Evolutionary conservation across 441 rosid species (phyloP).

Genomic region (Rhodomyrtus psidioides): DNA sequence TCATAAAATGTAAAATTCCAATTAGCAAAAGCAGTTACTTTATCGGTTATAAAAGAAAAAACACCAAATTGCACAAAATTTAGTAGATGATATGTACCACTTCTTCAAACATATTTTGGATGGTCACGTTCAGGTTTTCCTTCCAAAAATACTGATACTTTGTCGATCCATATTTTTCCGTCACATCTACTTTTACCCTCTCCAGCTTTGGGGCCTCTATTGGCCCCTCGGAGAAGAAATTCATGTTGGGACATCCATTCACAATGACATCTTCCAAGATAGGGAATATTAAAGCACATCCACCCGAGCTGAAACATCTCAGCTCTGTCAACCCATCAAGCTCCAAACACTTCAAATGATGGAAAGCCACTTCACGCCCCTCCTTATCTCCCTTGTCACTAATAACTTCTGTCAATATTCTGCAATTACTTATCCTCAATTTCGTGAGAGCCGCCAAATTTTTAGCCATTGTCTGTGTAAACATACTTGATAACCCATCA

Average conservation of each 20-base stretch:
- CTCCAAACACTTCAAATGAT: not conserved
- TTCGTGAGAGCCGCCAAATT: not conserved
- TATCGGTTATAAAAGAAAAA: rapidly evolving
- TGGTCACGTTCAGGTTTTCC: not conserved
- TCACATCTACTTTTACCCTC: too few relatives aligned
- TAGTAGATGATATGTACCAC: rapidly evolving
- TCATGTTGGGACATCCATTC: not conserved
- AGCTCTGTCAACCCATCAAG: not conserved
- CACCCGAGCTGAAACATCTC: not conserved
- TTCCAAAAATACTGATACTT: not conserved
- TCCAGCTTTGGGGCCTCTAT: not conserved
- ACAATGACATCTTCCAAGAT: not conserved
- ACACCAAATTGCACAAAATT: not conserved
- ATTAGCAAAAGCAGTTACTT: not conserved
- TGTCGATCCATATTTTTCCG: too few relatives aligned
- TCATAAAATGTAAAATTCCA: too few relatives aligned
- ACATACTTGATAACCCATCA: not conserved
- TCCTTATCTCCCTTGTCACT: not conserved
- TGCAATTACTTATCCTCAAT: not conserved
- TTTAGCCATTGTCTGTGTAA: not conserved
- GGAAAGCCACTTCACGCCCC: not conserved
- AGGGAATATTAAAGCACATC: not conserved
- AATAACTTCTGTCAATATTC: not conserved
- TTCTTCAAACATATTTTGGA: not conserved
- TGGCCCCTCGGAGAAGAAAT: not conserved